Evolutionary conservation across 2,329 filamentous ascomycete genomes (phyloP).

Genomic region (Fusarium duplospermum): DNA sequence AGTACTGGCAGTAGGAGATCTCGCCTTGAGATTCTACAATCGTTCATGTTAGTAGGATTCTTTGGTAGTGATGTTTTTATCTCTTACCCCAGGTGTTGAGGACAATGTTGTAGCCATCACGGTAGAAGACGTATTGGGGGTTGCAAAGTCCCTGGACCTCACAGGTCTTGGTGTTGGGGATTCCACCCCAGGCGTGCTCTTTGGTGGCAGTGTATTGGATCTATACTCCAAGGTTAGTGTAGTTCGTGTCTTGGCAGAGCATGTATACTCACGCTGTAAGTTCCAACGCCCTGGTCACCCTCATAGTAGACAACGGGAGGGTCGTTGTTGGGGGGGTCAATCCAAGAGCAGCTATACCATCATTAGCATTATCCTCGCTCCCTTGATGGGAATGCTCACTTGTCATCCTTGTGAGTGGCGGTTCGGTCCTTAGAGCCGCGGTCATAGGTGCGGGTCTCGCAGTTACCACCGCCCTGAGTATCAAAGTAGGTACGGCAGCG

Average conservation of each 20-base stretch:
- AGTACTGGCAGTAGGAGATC: neutral
- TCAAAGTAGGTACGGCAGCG: slow-evolving; percentile 7
- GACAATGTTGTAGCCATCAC: slow-evolving; percentile 1
- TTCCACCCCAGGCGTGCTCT: slow-evolving; percentile 6
- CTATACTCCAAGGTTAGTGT: neutral
- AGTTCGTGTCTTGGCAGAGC: neutral
- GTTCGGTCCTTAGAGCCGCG: neutral
- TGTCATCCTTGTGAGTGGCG: neutral
- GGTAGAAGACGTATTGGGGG: slow-evolving; percentile 13
- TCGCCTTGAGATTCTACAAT: slow-evolving; percentile 1
- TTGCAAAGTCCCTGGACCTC: slow-evolving; percentile 4
- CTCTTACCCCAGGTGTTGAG: slow-evolving; percentile 9
- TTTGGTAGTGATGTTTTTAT: neutral
- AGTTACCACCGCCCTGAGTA: slow-evolving; percentile 10
- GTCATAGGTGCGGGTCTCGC: slow-evolving; percentile 9
- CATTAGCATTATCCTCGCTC: neutral
- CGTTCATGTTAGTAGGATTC: neutral
- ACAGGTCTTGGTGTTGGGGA: neutral
- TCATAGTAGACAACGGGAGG: slow-evolving; percentile 8
- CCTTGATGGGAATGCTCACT: neutral
- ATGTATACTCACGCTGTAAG: neutral
- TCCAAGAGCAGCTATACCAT: slow-evolving; percentile 1
- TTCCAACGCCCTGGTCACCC: slow-evolving; percentile 8
- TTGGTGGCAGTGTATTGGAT: slow-evolving; percentile 14
- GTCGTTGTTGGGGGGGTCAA: neutral